Base-by-base conservation (phyloP, 352 stramenopile genomes). In the Phytophthora citricola region DNA sequence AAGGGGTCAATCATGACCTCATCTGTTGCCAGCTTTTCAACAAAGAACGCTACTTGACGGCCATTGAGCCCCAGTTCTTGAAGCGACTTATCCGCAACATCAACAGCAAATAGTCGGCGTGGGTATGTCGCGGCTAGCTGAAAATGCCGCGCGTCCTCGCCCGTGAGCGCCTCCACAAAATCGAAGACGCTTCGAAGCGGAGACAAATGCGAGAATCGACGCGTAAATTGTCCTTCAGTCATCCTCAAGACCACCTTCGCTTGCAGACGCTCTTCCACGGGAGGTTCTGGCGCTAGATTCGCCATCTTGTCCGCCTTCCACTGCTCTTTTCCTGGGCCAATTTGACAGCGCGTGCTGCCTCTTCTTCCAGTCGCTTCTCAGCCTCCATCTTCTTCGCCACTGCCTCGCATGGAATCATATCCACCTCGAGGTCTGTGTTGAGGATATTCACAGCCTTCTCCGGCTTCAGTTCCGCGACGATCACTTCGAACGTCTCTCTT, bases 381-480 rank as follows among this genome's bases (percentile, higher is more conserved):
- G 51, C 52, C 46, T 85, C 72, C 43, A 86, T 75, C 3, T 58
- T 58, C 22, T 71, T 72, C n/a, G 63, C 50, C 2, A 86, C 74
- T 11, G 72, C 71, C 63, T 95, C 87, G 46, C 76, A 89, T 11
- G 88, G 87, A 57, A 92, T 60, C 34, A 95, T 61, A 40, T 90
- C 85, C 26, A 97, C 89, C 51, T 94, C 86, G 2, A 95, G 72
- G 45, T 97, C 89, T 5, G 63, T 94, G 51, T 94, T 93, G 9
- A 97, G 50, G 15, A 97, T 88, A 32, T 80, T 85, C 7, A 94
- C 68, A 7, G 82, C 72, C 26, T 36, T 20, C 22, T 94, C 83
- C 0, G 87, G 87, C 39, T 75, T 66, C n/a, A 95, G 52, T 51
- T 85, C 56, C 2, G 54, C 62, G 2, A 97, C 89, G 7, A 74